Conservation (phyloP, 2,329 filamentous ascomycete species). For the Aspergillus ruber region DNA sequence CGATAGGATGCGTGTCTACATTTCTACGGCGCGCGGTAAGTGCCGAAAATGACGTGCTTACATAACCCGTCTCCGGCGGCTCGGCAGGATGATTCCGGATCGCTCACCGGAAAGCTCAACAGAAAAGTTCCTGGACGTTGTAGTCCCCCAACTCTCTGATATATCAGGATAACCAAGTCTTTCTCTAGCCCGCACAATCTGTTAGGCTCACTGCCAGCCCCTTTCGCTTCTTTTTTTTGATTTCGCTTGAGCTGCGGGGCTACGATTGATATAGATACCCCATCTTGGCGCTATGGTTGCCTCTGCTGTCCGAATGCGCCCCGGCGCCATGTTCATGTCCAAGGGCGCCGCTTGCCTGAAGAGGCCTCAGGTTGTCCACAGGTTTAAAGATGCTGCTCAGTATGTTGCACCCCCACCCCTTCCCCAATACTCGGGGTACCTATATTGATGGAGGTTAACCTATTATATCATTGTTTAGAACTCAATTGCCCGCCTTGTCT, state of each 20-base stretch:
- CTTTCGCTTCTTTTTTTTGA: conserved; percentile 13
- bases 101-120: conserved; percentile 38
- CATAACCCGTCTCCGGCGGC: conserved; percentile 13
- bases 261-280: conserved; percentile 16
- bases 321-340: conserved; percentile 37
- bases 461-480: conserved; percentile 18
- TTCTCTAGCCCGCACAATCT: conserved; percentile 12
- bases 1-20: conserved; percentile 22
- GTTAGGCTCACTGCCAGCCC: conserved; percentile 13
- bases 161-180: conserved; percentile 16
- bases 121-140: conserved; percentile 33
- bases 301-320: conserved; percentile 41
- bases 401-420: conserved; percentile 18
- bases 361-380: conserved; percentile 39
- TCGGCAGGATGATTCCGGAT: conserved; percentile 26
- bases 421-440: background rate
- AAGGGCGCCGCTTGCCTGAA: conserved; percentile 39
- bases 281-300: conserved; percentile 49
- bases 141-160: conserved; percentile 22
- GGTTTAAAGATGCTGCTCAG: conserved; percentile 38
- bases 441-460: conserved; percentile 15
- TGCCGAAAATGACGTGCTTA: conserved; percentile 17
- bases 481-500: conserved; percentile 48
- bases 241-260: conserved; percentile 17
- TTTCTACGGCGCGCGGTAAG: conserved; percentile 16